Base-by-base conservation (phyloP, 1,139 yeast genomes). In the Saccharomyces hybrid region DNA sequence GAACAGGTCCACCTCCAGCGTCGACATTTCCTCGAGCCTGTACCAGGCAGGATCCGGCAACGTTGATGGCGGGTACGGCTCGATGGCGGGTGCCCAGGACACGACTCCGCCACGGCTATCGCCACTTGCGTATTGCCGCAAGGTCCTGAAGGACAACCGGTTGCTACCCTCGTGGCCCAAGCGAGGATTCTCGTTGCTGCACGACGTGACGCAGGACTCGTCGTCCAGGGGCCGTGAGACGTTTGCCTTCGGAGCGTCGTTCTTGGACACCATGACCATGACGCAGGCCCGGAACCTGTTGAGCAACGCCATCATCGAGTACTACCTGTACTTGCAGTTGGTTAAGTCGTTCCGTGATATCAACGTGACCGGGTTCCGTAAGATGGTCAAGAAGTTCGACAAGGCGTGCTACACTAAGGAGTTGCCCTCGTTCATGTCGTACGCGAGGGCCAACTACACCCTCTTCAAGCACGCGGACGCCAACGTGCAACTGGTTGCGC, bases 361-460 rank as follows among this genome's bases (percentile, higher is more conserved):
- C 61, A 93, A 93, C 69, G 77, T 90, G 38, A 90, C 96, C 0
- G 99, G 95, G 0, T 83, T 91, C 63, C 79, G 96, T 55, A 93
- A 93, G 64, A 84, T 93, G 65, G 77, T 90, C 54, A 93, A 93
- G 66, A 93, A 93, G 70, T 90, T 81, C 66, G 99, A 93, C 71
- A 93, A 93, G 64, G 59, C 64, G 4, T 62, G 67, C 49, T 53
- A 61, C 14, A 76, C 82, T 3, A 62, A 73, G 1, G 71, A 83
- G 23, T 75, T 84, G 29, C 71, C 73, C 1, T 63, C 68, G 2
- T 90, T 84, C 65, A 79, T 88, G 84, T 77, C 76, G 16, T 64
- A 57, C 50, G 67, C 66, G 2, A 62, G 63, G 42, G 59, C 57
- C 14, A 57, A 63, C 38, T 66, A 61, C 46, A 57, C 62, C 1